Base-by-base conservation (phyloP, 345 rosid genomes). In the Aquilaria malaccensis region DNA sequence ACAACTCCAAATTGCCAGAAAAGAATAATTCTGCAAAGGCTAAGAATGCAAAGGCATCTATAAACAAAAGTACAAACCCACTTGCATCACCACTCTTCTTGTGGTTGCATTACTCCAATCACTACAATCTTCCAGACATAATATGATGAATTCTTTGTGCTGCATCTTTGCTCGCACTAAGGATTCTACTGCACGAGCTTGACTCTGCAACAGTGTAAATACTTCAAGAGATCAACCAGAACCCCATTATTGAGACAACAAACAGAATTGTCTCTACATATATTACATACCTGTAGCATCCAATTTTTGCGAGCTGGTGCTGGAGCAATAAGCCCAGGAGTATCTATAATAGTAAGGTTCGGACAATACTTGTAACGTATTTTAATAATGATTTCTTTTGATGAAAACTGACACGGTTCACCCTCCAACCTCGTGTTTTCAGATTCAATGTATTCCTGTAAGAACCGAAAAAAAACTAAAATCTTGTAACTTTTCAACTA, bases 71-170 rank as follows among this genome's bases (percentile, higher is more conserved):
- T 3, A 14, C 66, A 54, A 6, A 74, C 85, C 63, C 82, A 91
- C 96, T 77, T 91, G 98, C 96, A 88, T 91, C 52, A 91, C 98
- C 64, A 91, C 80, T 72, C 91, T 77, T 65, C 98, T 71, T 13
- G 98, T 86, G 33, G 91, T 86, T 58, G 96, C 98, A 73, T 83
- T 88, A 67, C 96, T 92, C 98, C 98, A 88, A 67, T 92, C 96
- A 79, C 86, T 85, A 62, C 87, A 88, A 67, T 92, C 98, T 74
- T 92, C 98, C n/a, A 92, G 98, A 75, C 98, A 88, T 52, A 88
- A 70, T 64, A 92, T 88, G 55, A 92, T 86, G 72, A 92, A 86
- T 73, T 92, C 98, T 53, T 84, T 86, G 75, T 85, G 98, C 77
- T 88, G 96, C 98, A 88, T 92, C 79, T 91, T 91, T 13, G 90